Conservation (phyloP, 2,329 filamentous ascomycete species). For the Sporothrix sp. region DNA sequence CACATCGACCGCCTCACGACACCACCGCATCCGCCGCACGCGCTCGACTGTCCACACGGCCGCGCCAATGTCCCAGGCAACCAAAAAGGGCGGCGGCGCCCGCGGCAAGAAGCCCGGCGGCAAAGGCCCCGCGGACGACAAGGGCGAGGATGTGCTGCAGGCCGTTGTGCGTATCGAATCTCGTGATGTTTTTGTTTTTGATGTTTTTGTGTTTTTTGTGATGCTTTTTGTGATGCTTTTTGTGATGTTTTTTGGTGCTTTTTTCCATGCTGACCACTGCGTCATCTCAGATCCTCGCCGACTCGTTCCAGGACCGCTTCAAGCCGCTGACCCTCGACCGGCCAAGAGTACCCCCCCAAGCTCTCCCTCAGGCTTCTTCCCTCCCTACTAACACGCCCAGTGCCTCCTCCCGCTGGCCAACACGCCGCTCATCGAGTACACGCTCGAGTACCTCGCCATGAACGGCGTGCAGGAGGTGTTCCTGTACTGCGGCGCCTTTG, state of each 20-base stretch:
- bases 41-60: background rate
- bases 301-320: slow-evolving; percentile 91
- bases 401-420: slow-evolving; percentile 91
- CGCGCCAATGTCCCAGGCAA: slow-evolving; percentile 31
- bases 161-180: slow-evolving; percentile 37
- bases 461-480: slow-evolving; percentile 92
- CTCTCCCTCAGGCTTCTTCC: background rate
- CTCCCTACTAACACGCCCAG: slow-evolving; percentile 36
- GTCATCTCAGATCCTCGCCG: slow-evolving; percentile 62
- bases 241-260: no score
- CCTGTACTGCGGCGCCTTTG: slow-evolving; percentile 82
- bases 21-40: background rate
- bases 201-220: no score
- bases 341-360: slow-evolving; percentile 56
- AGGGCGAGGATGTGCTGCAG: slow-evolving; percentile 49
- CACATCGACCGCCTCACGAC: background rate
- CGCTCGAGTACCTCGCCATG: slow-evolving; percentile 89
- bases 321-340: slow-evolving; percentile 79
- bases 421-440: slow-evolving; percentile 93
- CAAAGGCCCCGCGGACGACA: slow-evolving; percentile 41
- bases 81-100: slow-evolving; percentile 15
- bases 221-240: no score
- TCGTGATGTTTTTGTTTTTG: no score
- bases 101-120: slow-evolving; percentile 42
- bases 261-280: slow-evolving; percentile 18